A percentile compares a stretch with the other conserved stretches of the same genome.
phyloP scores from a whole-genome alignment of 2,329 filamentous ascomycete species.

The Phoma sp. region DNA sequence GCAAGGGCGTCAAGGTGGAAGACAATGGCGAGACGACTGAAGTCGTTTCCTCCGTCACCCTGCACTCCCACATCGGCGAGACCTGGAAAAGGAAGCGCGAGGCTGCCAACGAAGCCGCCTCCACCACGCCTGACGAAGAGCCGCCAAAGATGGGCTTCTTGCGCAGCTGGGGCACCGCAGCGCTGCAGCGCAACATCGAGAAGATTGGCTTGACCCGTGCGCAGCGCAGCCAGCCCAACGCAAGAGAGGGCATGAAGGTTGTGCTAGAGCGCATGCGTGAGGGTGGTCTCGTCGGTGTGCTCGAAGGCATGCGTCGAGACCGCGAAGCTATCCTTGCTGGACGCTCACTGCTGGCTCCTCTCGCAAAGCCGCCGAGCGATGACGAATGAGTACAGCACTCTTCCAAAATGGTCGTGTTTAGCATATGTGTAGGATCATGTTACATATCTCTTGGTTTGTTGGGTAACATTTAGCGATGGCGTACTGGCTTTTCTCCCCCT shows the following conservation, averaged over 20 bases:
- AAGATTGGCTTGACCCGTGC: constrained; percentile 78
- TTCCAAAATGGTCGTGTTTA: not conserved
- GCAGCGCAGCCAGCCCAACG: constrained; percentile 78
- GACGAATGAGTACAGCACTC: constrained; percentile 21
- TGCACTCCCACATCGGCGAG: constrained; percentile 75
- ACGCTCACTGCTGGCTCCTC: constrained; percentile 21
- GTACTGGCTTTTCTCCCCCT: constrained; percentile 21
- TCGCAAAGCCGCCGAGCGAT: constrained; percentile 18
- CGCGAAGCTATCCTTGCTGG: constrained; percentile 51
- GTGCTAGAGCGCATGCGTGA: constrained; percentile 74
- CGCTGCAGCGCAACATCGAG: constrained; percentile 82
- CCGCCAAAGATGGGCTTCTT: constrained; percentile 62
- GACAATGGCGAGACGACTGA: constrained; percentile 60
- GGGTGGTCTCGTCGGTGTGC: constrained; percentile 71
- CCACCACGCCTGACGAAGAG: constrained; percentile 48
- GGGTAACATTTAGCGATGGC: constrained; percentile 41
- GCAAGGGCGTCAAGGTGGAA: constrained; percentile 35
- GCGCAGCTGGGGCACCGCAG: constrained; percentile 68
- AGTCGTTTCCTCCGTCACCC: constrained; percentile 75
- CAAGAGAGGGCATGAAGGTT: constrained; percentile 81
- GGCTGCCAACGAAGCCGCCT: constrained; percentile 49
- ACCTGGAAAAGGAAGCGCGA: constrained; percentile 60
- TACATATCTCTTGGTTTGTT: constrained; percentile 20
- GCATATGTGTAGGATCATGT: constrained; percentile 5
- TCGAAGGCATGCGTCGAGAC: constrained; percentile 73